Evolutionary conservation across 192 early-diverging fungal species (phyloP), one percentile per base, ranked within the genome.

Genomic region (Coemansia sp.): DNA sequence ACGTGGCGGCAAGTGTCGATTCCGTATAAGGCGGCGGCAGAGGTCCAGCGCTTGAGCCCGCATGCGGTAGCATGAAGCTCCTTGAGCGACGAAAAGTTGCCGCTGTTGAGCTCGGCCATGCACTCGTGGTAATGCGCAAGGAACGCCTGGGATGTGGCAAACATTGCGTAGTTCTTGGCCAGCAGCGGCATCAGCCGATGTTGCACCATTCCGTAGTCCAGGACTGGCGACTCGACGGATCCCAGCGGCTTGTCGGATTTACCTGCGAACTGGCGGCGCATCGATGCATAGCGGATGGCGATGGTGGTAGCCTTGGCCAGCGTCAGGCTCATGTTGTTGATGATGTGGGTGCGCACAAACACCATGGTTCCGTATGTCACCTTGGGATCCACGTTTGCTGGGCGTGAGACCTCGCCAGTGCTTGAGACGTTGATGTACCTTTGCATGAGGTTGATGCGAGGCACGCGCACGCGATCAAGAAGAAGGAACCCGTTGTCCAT

Each of bases 321-420:
- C 33, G 70, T 71, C 68, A 79, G 57, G 21, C 80, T 84, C 48
- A 84, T 87, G 44, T 77, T 84, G 53, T 85, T 81, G 26, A 94
- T 91, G 49, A 96, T 89, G 39, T 88, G 86, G 11, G 91, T 87
- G 69, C 94, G 91, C 49, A 93, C 88, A 57, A 86, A 85, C 44
- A 94, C 89, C 93, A 96, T 94, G 16, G 91, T 92, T 48, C 94
- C 92, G 74, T 93, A 94, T 18, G 89, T 84, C 48, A 96, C 84
- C 87, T 93, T 92, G 43, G 85, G 81, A 23, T 84, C 76, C 36
- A 87, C 85, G 81, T 89, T 88, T 41, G 90, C 87, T 16, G 94
- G 94, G 21, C 87, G 88, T 68, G 78, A 69, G 65, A 92, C 92
- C 62, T 85, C 84, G 21, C 93, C 94, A 20, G 86, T 81, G 38